These are phyloP conservation scores for Uncinocarpus reesii DNA, from an alignment of 2,329 filamentous ascomycete species.

Conservation along the genomic window DNA sequence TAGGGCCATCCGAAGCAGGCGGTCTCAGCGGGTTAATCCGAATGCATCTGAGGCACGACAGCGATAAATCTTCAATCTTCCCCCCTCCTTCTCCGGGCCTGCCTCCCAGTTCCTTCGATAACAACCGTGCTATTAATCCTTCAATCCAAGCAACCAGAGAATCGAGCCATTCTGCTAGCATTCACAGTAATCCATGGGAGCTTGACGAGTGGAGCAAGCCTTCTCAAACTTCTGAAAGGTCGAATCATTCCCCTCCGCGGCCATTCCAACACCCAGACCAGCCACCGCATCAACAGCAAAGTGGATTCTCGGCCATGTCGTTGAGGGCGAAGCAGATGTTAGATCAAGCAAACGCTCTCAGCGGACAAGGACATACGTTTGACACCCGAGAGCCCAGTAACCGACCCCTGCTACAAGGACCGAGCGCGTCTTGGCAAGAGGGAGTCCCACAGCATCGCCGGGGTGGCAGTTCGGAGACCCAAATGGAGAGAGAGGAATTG, in stretches of 20 bases:
- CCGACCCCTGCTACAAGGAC: conserved; percentile 5
- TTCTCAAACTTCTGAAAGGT: conserved; percentile 16
- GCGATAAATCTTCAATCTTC: conserved; percentile 71
- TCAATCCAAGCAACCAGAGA: conserved; percentile 25
- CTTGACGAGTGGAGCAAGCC: conserved; percentile 41
- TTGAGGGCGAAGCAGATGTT: conserved; percentile 31
- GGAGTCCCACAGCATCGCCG: conserved; percentile 39
- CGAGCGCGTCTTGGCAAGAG: conserved; percentile 38
- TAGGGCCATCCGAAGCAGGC: conserved; percentile 48
- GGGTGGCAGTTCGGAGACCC: conserved; percentile 39
- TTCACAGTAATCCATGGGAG: conserved; percentile 47
- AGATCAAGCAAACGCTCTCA: conserved; percentile 29
- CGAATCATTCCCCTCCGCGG: conserved; percentile 10
- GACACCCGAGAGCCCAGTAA: conserved; percentile 14
- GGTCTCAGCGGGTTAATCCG: conserved; percentile 74
- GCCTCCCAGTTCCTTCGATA: conserved; percentile 27
- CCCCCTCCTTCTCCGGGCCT: conserved; percentile 39
- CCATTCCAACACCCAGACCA: conserved; percentile 11
- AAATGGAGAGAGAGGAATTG: conserved; percentile 41
- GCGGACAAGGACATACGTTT: conserved; percentile 19
- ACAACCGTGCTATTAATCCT: conserved; percentile 22
- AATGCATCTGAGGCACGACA: conserved; percentile 72
- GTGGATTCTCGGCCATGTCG: conserved; percentile 24
- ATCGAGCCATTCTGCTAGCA: conserved; percentile 40
- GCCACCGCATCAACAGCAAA: conserved; percentile 1